Percentiles rank a stretch among this genome's conserved stretches.
These are phyloP conservation scores for Stentor coeruleus DNA, from an alignment of 73 alveolate species.

Conservation along the genomic window DNA sequence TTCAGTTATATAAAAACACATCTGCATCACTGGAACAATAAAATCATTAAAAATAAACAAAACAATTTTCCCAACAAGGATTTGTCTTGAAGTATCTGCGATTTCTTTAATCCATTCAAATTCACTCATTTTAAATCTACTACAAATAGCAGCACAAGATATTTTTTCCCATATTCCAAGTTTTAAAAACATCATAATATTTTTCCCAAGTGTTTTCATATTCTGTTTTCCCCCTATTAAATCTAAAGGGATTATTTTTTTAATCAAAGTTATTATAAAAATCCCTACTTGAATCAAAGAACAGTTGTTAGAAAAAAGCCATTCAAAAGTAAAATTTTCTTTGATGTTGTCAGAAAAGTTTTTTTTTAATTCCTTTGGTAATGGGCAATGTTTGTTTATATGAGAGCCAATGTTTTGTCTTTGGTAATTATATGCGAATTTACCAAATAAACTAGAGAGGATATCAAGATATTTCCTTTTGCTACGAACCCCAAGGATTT, in stretches of 20 bases:
- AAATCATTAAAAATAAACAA: constrained; percentile 9
- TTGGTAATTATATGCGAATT: not conserved
- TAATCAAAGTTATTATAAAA: not conserved
- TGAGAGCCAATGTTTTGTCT: constrained; percentile 14
- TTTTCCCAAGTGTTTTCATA: not conserved
- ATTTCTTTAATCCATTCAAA: not conserved
- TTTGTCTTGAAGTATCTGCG: not conserved
- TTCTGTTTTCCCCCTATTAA: not conserved
- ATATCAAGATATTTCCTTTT: not conserved
- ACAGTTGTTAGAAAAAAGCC: not conserved
- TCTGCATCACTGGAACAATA: not conserved
- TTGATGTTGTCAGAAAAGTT: not conserved
- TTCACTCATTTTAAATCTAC: not conserved
- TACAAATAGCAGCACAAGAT: not conserved
- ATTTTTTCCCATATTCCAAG: constrained; percentile 4
- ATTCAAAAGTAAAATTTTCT: not conserved
- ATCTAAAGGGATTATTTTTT: not conserved
- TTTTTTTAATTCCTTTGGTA: not conserved
- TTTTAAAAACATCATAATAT: not conserved
- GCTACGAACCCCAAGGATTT: not conserved
- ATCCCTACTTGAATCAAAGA: not conserved
- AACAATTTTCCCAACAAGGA: constrained; percentile 14
- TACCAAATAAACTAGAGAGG: not conserved
- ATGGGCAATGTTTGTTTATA: constrained; percentile 5
- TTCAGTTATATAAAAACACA: constrained; percentile 15